Evolutionary conservation across 768 basidiomycete genomes (phyloP), one percentile per base, ranked within the genome.

Genomic region (Tricholoma hemisulphureum): DNA sequence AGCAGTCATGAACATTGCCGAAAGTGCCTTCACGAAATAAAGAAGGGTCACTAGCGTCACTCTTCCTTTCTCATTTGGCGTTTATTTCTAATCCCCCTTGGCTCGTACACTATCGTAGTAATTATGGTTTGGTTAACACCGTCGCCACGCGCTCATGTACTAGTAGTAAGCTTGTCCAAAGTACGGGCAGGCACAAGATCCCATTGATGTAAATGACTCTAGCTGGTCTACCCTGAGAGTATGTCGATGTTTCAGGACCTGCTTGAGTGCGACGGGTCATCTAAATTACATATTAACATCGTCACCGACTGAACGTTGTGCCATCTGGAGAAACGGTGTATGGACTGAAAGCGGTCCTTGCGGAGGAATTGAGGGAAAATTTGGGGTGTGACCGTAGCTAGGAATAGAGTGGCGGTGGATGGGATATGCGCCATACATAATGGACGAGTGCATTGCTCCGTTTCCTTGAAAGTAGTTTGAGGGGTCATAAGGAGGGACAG

Each of bases 141-240:
- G 32, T 52, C 51, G 51, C 51, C 6, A 35, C 32, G 35, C 35
- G 51, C 51, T 52, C 20, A 6, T 52, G 51, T 52, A 52, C 18
- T 13, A 45, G 23, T 2, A 5, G 24, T 45, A 2, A 13, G 24
- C 13, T 24, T 24, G 21, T 24, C 9, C 10, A 21, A 43, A n/a
- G n/a, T n/a, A n/a, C n/a, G n/a, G n/a, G n/a, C n/a, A n/a, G n/a
- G 14, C 34, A 6, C 34, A 35, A 35, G 34, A 35, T 16, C 8
- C 34, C n/a, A 34, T 10, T 34, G 9, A 34, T 2, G 6, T 6
- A 2, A 13, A 13, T 14, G 6, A 35, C 13, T 45, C 14, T 13
- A 45, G 43, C 13, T 45, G 11, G n/a, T n/a, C n/a, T n/a, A n/a
- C 18, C 37, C 7, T 6, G 18, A 20, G 37, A 6, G 18, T 9